Evolutionary conservation across 148 eudicot genomes (phyloP).

Genomic region (Talinum fruticosum): DNA sequence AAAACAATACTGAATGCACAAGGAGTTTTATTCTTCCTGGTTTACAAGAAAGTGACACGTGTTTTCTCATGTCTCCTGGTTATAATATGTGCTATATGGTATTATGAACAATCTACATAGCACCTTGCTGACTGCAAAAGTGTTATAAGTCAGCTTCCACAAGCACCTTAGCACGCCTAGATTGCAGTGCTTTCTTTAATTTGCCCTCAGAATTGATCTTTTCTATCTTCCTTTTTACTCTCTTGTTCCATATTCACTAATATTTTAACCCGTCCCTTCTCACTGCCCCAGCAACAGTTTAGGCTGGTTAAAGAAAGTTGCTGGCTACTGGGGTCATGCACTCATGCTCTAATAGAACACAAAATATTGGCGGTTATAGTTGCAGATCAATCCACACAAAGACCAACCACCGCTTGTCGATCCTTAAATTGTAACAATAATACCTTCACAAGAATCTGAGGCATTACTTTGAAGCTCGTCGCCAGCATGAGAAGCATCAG

Average conservation of each 20-base stretch:
- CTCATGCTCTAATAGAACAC: neutral
- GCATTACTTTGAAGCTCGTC: slow-evolving; percentile 47
- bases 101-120: neutral
- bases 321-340: neutral
- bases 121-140: neutral
- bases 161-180: neutral
- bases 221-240: neutral
- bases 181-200: neutral
- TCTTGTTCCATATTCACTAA: neutral
- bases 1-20: neutral
- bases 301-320: neutral
- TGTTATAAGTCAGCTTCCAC: neutral
- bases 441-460: slow-evolving; percentile 60
- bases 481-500: slow-evolving; percentile 63
- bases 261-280: neutral
- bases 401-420: neutral
- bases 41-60: neutral
- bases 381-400: slow-evolving; percentile 8
- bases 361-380: neutral
- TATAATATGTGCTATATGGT: neutral
- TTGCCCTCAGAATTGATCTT: neutral
- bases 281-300: neutral
- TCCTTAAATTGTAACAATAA: slow-evolving; percentile 1
- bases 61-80: neutral
- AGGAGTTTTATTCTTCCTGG: neutral